Evolutionary conservation across 106 monocot species (phyloP).

Genomic region (Dioscorea alata): DNA sequence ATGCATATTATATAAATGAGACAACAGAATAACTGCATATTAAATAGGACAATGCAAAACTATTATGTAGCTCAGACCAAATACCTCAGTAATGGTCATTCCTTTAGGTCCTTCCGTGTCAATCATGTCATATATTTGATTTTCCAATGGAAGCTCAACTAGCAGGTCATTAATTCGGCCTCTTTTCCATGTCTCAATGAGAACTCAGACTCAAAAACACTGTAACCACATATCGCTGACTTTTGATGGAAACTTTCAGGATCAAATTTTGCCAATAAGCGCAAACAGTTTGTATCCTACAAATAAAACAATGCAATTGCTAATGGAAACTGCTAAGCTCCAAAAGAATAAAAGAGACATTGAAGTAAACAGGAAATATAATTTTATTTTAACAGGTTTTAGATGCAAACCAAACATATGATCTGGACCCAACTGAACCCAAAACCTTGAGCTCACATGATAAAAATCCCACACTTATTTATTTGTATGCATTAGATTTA

Average conservation of each 20-base stretch:
- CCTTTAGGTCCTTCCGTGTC: slow-evolving; percentile 79
- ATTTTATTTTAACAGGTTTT: no score
- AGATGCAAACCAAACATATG: no score
- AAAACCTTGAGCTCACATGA: no score
- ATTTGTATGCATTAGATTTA: no score
- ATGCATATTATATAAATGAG: no score
- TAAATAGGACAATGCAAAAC: neutral
- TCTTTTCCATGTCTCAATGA: slow-evolving; percentile 34
- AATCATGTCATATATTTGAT: slow-evolving; percentile 85
- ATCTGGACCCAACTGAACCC: no score
- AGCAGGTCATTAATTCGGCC: slow-evolving; percentile 71
- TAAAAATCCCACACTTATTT: no score
- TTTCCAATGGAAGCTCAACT: slow-evolving; percentile 83
- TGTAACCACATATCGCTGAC: slow-evolving; percentile 21
- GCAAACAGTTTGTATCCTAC: slow-evolving; percentile 68
- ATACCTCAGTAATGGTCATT: slow-evolving; percentile 82
- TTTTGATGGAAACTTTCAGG: slow-evolving; percentile 71
- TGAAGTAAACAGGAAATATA: neutral
- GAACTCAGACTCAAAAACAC: slow-evolving; percentile 21
- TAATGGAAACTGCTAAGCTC: neutral
- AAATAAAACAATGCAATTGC: slow-evolving; percentile 9
- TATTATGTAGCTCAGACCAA: no score
- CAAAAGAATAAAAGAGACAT: neutral
- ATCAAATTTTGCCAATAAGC: slow-evolving; percentile 66
- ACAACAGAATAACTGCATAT: neutral